Percentiles rank a stretch among this genome's conserved stretches.
phyloP scores from a whole-genome alignment of 306 rosid genomes.

The Dryas drummondii region DNA sequence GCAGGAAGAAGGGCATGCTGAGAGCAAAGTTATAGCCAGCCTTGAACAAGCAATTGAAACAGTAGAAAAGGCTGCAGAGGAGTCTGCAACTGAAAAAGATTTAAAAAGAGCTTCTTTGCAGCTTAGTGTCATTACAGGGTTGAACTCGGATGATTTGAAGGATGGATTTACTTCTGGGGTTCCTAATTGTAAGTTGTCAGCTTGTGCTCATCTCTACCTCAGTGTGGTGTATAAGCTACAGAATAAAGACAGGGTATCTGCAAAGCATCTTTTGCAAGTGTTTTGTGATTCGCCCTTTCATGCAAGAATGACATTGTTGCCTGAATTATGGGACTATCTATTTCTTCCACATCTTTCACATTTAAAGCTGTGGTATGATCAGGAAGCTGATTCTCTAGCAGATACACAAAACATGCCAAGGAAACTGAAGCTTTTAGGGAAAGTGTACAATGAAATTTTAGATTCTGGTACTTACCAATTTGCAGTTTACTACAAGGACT shows the following conservation, averaged over 20 bases:
- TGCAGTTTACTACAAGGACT: slow-evolving; percentile 74
- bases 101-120: slow-evolving; percentile 59
- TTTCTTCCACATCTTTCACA: slow-evolving; percentile 71
- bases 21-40: slow-evolving; percentile 50
- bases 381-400: slow-evolving; percentile 48
- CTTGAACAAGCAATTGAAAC: slow-evolving; percentile 76
- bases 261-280: slow-evolving; percentile 83
- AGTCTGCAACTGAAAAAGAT: slow-evolving; percentile 38
- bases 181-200: slow-evolving; percentile 62
- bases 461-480: slow-evolving; percentile 65
- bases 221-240: slow-evolving; percentile 62
- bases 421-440: slow-evolving; percentile 47
- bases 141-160: slow-evolving; percentile 56
- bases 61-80: slow-evolving; percentile 55
- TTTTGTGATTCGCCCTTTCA: slow-evolving; percentile 66
- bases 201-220: slow-evolving; percentile 93
- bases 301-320: slow-evolving; percentile 62
- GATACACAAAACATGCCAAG: slow-evolving; percentile 44
- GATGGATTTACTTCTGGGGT: slow-evolving; percentile 52
- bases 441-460: slow-evolving; percentile 58
- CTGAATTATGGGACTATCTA: slow-evolving; percentile 72
- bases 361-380: slow-evolving; percentile 58
- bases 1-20: slow-evolving; percentile 37
- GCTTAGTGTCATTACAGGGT: slow-evolving; percentile 65
- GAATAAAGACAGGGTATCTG: slow-evolving; percentile 57